phyloP scores from a whole-genome alignment of 2,329 filamentous ascomycete species.

The Calonectria ilicicola region DNA sequence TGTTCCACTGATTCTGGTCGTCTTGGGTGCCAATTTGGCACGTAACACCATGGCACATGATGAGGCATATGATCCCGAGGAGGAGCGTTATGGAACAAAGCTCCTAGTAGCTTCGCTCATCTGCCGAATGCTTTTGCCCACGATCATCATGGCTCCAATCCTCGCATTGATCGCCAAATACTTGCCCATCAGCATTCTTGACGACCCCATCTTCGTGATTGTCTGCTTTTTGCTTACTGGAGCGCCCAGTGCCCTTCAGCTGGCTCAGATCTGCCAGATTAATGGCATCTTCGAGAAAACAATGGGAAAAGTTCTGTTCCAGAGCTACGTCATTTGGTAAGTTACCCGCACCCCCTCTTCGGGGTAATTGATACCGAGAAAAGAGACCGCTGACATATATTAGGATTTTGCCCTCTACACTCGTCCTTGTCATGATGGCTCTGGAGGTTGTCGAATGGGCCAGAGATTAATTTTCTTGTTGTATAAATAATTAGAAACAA shows the following conservation, averaged over 20 bases:
- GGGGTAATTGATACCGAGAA: conserved; percentile 15
- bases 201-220: conserved; percentile 97
- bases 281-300: conserved; percentile 96
- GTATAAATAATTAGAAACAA: background rate
- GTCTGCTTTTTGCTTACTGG: conserved; percentile 97
- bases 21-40: conserved; percentile 93
- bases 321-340: conserved; percentile 88
- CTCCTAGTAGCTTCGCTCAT: conserved; percentile 88
- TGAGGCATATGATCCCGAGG: conserved; percentile 75
- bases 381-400: conserved; percentile 43
- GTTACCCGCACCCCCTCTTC: conserved; percentile 47
- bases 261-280: conserved; percentile 98
- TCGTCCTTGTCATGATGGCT: conserved; percentile 90
- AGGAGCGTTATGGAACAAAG: conserved; percentile 75
- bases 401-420: conserved; percentile 93
- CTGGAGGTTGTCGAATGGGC: conserved; percentile 96
- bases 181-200: conserved; percentile 91
- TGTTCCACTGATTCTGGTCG: conserved; percentile 94
- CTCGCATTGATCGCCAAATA: conserved; percentile 90
- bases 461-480: conserved; percentile 32
- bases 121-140: conserved; percentile 92
- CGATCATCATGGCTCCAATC: conserved; percentile 90
- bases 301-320: conserved; percentile 93
- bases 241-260: conserved; percentile 90
- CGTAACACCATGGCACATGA: conserved; percentile 85